A percentile compares a stretch with the other conserved stretches of the same genome.
phyloP scores from a whole-genome alignment of 1,284 basidiomycete genomes.

The Apiotrichum montevideense region DNA sequence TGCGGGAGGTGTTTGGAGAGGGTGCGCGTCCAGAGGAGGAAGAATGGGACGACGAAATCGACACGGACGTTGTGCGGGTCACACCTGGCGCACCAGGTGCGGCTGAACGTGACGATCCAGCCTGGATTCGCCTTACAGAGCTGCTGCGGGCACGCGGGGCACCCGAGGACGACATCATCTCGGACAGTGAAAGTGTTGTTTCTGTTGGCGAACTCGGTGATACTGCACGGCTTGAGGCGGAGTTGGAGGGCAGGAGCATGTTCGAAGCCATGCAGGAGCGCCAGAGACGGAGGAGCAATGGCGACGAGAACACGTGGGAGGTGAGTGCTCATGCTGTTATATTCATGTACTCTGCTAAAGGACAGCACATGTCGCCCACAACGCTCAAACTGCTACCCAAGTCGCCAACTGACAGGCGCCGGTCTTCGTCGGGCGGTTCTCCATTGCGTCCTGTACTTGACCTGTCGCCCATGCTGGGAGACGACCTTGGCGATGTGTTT shows the following conservation, averaged over 20 bases:
- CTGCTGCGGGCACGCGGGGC: slow-evolving; percentile 30
- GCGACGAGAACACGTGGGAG: slow-evolving; percentile 83
- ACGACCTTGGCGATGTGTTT: slow-evolving; percentile 57
- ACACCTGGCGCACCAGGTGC: slow-evolving; percentile 14
- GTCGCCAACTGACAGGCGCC: slow-evolving; percentile 62
- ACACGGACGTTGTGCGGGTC: slow-evolving; percentile 8
- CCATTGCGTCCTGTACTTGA: slow-evolving; percentile 74
- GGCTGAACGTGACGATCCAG: slow-evolving; percentile 30
- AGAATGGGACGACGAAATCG: slow-evolving; percentile 16
- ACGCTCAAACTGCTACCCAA: slow-evolving; percentile 84
- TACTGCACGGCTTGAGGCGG: slow-evolving; percentile 53
- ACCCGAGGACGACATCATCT: slow-evolving; percentile 49
- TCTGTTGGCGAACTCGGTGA: slow-evolving; percentile 78
- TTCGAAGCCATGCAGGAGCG: slow-evolving; percentile 50
- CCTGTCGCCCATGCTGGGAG: slow-evolving; percentile 58
- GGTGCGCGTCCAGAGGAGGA: slow-evolving; percentile 12
- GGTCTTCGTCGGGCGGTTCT: slow-evolving; percentile 61
- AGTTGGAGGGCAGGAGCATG: slow-evolving; percentile 56
- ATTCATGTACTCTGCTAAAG: slow-evolving; percentile 6
- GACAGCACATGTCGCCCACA: slow-evolving; percentile 85
- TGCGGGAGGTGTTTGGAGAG: slow-evolving; percentile 51
- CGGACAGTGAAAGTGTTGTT: slow-evolving; percentile 81
- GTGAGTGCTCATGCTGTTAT: slow-evolving; percentile 50
- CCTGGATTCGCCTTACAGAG: slow-evolving; percentile 40
- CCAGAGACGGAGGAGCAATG: slow-evolving; percentile 21